Percentiles rank a stretch among this genome's conserved stretches.
These are phyloP conservation scores for Hymenoscyphus infarciens DNA, from an alignment of 2,329 filamentous ascomycete species.

Conservation along the genomic window DNA sequence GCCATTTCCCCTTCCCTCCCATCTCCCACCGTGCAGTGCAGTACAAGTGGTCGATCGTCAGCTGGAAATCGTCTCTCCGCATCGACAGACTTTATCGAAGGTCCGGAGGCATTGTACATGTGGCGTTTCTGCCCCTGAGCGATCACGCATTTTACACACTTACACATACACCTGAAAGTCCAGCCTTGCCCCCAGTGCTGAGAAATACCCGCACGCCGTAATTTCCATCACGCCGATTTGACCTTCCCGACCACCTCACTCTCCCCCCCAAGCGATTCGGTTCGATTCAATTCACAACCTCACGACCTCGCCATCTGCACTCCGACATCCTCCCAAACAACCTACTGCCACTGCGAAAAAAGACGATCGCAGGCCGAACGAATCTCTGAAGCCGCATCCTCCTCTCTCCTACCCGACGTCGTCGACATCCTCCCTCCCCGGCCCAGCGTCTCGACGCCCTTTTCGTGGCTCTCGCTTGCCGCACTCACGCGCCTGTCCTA, in stretches of 20 bases:
- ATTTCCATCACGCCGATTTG: background rate
- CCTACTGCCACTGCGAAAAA: constrained; percentile 1
- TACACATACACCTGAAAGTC: background rate
- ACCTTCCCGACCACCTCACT: constrained; percentile 5
- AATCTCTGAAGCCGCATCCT: constrained; percentile 3
- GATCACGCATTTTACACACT: background rate
- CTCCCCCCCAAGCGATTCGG: background rate
- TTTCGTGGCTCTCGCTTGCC: constrained; percentile 19
- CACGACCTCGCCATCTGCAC: background rate
- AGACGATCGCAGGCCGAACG: constrained; percentile 7
- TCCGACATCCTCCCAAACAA: background rate
- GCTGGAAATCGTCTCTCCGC: background rate
- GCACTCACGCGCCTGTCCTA: constrained; percentile 25
- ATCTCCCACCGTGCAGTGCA: background rate
- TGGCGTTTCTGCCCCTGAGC: constrained; percentile 3
- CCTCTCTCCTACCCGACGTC: background rate
- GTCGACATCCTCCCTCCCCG: background rate
- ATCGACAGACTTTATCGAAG: background rate
- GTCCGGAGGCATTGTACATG: background rate
- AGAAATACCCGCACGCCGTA: background rate
- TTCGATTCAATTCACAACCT: constrained; percentile 2
- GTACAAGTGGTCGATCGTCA: background rate
- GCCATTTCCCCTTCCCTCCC: background rate
- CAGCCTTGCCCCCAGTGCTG: constrained; percentile 1
- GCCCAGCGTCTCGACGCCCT: constrained; percentile 11